A percentile compares a stretch with the other conserved stretches of the same genome.
Evolutionary conservation across 345 rosid species (phyloP).

Genomic region (Brassica incana): DNA sequence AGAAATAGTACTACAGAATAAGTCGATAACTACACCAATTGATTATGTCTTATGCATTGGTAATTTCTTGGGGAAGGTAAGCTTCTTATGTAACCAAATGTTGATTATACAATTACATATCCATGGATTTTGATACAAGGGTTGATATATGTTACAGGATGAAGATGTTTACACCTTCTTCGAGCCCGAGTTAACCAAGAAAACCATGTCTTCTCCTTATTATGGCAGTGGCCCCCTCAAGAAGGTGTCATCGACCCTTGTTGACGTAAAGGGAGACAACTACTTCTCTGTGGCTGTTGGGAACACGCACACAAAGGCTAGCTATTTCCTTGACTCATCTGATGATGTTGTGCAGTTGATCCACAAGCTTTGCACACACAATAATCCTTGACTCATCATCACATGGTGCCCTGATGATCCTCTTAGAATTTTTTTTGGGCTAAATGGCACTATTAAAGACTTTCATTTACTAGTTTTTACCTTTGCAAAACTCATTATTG

Average conservation of each 20-base stretch:
- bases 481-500: conserved; percentile 9
- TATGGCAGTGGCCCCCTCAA: not conserved
- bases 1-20: conserved; percentile 72
- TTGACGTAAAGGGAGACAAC: conserved; percentile 83
- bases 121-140: conserved; percentile 3
- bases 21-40: conserved; percentile 77
- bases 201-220: not conserved
- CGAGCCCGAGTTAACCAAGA: conserved; percentile 60
- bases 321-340: conserved; percentile 69
- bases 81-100: not conserved
- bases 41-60: conserved; percentile 29
- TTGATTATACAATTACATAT: not conserved
- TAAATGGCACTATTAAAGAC: not conserved
- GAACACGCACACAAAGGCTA: conserved; percentile 69
- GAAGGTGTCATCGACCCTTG: conserved; percentile 75
- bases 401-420: not conserved
- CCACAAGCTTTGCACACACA: conserved; percentile 48
- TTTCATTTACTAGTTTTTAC: not conserved
- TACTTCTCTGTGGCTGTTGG: conserved; percentile 93
- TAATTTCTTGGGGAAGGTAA: not conserved
- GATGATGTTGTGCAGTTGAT: conserved; percentile 74
- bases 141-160: conserved; percentile 52
- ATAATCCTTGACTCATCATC: conserved; percentile 28
- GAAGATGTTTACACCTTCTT: conserved; percentile 95
- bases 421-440: not conserved